Evolutionary conservation across 1,139 yeast genomes (phyloP).

Genomic region (Trichomonascaceae sp.): DNA sequence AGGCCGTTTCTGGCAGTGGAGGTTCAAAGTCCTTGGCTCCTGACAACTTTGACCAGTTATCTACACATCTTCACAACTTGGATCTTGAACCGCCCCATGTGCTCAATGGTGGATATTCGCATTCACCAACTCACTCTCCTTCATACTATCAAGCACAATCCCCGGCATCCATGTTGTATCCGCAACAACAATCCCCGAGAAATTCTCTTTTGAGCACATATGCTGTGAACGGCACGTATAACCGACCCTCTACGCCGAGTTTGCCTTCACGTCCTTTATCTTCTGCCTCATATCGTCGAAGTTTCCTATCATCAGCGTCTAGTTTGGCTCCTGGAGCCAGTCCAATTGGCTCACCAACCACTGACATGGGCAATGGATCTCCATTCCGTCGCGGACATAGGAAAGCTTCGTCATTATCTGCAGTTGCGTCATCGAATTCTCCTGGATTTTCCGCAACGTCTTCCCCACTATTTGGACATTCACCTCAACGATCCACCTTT

Average conservation of each 20-base stretch:
- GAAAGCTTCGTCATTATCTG: constrained; percentile 22
- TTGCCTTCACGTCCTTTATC: constrained; percentile 8
- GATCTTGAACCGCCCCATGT: constrained; percentile 7
- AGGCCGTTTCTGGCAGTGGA: constrained; percentile 18
- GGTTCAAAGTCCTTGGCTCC: constrained; percentile 6
- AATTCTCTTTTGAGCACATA: not conserved
- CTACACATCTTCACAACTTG: constrained; percentile 2
- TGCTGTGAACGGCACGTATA: constrained; percentile 1
- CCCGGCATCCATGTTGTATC: not conserved
- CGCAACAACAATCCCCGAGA: not conserved
- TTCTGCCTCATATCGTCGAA: constrained; percentile 5
- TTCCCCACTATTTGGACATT: not conserved
- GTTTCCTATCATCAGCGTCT: not conserved
- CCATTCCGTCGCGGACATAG: constrained; percentile 26
- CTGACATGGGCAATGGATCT: constrained; percentile 5
- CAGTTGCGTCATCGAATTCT: not conserved
- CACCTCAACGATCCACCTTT: not conserved
- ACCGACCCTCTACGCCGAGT: constrained; percentile 4
- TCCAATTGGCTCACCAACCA: constrained; percentile 1
- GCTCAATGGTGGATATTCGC: not conserved
- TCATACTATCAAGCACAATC: not conserved
- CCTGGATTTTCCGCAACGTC: not conserved
- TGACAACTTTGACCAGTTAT: constrained; percentile 3
- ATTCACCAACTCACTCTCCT: constrained; percentile 9
- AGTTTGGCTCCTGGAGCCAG: constrained; percentile 3